phyloP scores from a whole-genome alignment of 305 asterid genomes.

The Petunia hybrid region DNA sequence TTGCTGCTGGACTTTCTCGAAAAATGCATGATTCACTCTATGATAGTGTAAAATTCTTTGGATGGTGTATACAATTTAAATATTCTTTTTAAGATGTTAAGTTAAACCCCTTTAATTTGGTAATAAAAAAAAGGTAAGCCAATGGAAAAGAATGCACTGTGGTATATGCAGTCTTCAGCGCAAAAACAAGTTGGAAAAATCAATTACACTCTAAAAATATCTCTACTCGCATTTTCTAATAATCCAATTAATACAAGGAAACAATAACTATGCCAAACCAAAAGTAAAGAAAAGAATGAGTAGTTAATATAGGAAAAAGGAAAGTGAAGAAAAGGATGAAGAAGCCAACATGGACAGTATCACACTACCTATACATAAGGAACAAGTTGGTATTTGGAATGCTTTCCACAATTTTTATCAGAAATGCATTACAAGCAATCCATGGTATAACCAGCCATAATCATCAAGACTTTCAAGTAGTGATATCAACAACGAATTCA shows the following conservation, averaged over 20 bases:
- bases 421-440: not conserved
- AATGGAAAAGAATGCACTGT: not conserved
- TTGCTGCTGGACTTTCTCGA: conserved; percentile 92
- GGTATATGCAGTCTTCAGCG: not conserved
- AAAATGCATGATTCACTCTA: conserved; percentile 30
- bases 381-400: conserved; percentile 24
- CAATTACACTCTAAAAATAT: not conserved
- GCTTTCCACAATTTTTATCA: not conserved
- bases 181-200: not conserved
- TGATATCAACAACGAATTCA: conserved; percentile 26
- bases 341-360: not conserved
- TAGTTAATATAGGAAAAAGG: too few relatives aligned
- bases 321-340: not conserved
- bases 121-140: not conserved
- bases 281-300: not conserved
- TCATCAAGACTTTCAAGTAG: not conserved
- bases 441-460: conserved; percentile 5
- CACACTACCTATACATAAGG: conserved; percentile 26
- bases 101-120: not conserved
- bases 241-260: not conserved
- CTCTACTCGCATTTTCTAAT: not conserved
- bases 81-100: too few relatives aligned
- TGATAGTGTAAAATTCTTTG: too few relatives aligned
- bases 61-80: too few relatives aligned
- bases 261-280: not conserved